phyloP scores from a whole-genome alignment of 2,329 filamentous ascomycete genomes.

The Colletotrichum scovillei region DNA sequence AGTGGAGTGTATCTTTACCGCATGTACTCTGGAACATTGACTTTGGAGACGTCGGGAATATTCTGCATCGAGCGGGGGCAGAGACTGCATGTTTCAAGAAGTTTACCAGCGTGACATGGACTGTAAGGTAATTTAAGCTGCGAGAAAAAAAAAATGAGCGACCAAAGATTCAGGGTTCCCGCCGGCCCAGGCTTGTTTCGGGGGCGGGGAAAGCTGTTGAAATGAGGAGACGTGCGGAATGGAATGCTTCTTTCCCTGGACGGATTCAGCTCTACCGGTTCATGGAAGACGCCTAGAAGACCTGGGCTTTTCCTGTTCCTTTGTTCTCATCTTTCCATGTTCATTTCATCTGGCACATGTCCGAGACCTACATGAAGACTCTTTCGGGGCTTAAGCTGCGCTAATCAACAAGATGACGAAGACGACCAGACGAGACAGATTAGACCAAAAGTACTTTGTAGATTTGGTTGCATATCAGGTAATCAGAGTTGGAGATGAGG shows the following conservation, averaged over 20 bases:
- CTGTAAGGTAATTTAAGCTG: neutral
- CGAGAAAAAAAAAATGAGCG: neutral
- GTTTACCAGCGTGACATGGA: slow-evolving; percentile 19
- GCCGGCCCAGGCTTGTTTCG: slow-evolving; percentile 18
- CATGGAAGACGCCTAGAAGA: slow-evolving; percentile 22
- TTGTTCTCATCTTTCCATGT: neutral
- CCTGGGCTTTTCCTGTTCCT: neutral
- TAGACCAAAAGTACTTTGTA: neutral
- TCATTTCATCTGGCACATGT: slow-evolving; percentile 12
- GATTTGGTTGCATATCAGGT: neutral
- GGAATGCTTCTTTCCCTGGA: slow-evolving; percentile 17
- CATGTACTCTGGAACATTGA: neutral
- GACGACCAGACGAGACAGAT: neutral
- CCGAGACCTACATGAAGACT: slow-evolving; percentile 19
- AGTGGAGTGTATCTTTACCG: neutral
- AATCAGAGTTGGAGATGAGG: slow-evolving; percentile 30
- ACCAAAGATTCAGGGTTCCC: slow-evolving; percentile 8
- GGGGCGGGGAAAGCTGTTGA: slow-evolving; percentile 17
- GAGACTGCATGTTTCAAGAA: slow-evolving; percentile 29
- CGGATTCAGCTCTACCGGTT: neutral
- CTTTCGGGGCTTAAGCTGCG: slow-evolving; percentile 22
- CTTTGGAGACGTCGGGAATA: slow-evolving; percentile 1
- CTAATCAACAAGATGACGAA: neutral
- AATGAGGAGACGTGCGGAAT: slow-evolving; percentile 8
- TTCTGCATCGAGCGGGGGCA: neutral